Percentiles rank a stretch among this genome's conserved stretches.
These are phyloP conservation scores for Ceratocystiopsis brevicomis DNA, from an alignment of 2,329 filamentous ascomycete genomes.

Conservation along the genomic window DNA sequence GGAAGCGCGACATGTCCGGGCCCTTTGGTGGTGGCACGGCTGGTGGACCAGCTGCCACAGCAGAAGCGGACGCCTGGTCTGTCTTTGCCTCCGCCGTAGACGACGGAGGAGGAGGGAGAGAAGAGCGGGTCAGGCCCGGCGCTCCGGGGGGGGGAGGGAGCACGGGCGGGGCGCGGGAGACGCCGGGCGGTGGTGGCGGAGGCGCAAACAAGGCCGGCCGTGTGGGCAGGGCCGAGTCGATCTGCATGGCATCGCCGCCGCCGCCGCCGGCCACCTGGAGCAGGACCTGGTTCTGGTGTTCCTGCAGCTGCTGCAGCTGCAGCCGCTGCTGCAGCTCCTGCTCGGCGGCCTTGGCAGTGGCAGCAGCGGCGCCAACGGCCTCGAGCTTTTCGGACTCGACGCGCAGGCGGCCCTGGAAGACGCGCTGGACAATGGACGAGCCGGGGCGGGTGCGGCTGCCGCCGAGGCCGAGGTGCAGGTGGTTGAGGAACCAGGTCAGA, in stretches of 20 bases:
- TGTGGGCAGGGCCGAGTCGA: conserved; percentile 3
- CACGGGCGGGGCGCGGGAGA: background rate
- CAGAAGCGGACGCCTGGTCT: background rate
- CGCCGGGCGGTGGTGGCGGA: conserved; percentile 1
- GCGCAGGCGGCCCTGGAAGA: conserved; percentile 83
- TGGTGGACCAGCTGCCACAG: background rate
- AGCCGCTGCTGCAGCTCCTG: conserved; percentile 5
- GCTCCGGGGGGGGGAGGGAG: background rate
- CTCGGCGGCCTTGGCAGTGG: background rate
- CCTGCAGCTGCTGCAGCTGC: background rate
- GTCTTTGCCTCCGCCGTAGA: background rate
- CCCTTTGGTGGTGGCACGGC: conserved; percentile 26
- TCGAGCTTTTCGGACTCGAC: conserved; percentile 56
- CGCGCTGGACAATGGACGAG: conserved; percentile 71
- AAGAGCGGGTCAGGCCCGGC: background rate
- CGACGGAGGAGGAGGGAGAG: background rate
- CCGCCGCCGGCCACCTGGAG: background rate
- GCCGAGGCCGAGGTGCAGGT: conserved; percentile 77
- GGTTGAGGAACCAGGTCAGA: conserved; percentile 92
- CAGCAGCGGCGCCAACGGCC: conserved; percentile 6
- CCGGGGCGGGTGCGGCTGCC: conserved; percentile 74
- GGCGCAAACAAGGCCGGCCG: background rate
- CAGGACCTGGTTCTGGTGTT: background rate
- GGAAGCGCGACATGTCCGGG: conserved; percentile 59
- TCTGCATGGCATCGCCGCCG: conserved; percentile 5